phyloP scores from a whole-genome alignment of 2,329 filamentous ascomycete species.

The Coniochaeta sp. region DNA sequence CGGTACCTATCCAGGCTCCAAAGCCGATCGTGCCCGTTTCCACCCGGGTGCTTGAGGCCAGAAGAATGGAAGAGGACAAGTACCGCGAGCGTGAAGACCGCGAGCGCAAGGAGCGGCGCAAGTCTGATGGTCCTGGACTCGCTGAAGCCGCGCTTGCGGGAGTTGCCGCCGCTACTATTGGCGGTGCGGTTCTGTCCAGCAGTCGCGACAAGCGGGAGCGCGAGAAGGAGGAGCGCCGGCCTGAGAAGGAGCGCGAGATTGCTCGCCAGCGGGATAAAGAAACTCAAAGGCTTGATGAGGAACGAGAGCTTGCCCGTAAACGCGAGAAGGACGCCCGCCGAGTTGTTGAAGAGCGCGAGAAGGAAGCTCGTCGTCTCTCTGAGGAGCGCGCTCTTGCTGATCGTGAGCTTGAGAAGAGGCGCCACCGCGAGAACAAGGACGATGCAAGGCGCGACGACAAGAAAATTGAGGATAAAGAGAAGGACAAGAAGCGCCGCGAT shows the following conservation, averaged over 20 bases:
- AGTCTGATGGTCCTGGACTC: slow-evolving; percentile 31
- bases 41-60: slow-evolving; percentile 55
- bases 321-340: slow-evolving; percentile 11
- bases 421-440: background rate
- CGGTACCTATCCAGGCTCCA: slow-evolving; percentile 75
- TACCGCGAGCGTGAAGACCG: background rate
- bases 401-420: background rate
- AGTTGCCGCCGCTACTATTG: slow-evolving; percentile 34
- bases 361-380: slow-evolving; percentile 3
- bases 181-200: slow-evolving; percentile 17
- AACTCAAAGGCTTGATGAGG: slow-evolving; percentile 8
- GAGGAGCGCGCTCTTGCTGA: slow-evolving; percentile 6
- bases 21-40: slow-evolving; percentile 71
- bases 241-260: slow-evolving; percentile 13
- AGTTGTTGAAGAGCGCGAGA: slow-evolving; percentile 16
- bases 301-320: slow-evolving; percentile 4
- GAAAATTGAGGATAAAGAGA: background rate
- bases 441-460: background rate
- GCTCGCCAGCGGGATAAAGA: slow-evolving; percentile 12
- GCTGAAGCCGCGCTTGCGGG: slow-evolving; percentile 39
- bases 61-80: slow-evolving; percentile 15
- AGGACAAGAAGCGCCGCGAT: slow-evolving; percentile 1
- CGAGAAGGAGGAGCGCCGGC: slow-evolving; percentile 5
- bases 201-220: slow-evolving; percentile 20
- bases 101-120: slow-evolving; percentile 12